Evolutionary conservation across 2,329 filamentous ascomycete genomes (phyloP), one percentile per base, ranked within the genome.

Genomic region (Diaporthe amygdali): DNA sequence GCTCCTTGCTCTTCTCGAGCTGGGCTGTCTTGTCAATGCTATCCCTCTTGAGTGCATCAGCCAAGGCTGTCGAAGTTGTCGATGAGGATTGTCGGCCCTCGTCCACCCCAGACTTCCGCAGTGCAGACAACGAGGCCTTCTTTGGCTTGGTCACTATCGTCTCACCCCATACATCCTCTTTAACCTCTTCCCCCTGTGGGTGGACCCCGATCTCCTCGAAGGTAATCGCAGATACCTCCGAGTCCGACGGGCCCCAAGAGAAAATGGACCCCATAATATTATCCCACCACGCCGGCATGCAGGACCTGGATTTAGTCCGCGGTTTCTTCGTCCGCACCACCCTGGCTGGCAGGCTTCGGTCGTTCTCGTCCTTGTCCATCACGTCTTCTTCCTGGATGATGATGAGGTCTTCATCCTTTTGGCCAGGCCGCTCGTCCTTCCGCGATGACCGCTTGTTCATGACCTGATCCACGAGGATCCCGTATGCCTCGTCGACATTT

Each of bases 401-500:
- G 20, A 32, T 27, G 7, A 41, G 39, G 3, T 49, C 54, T 10
- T 63, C 64, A 25, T 32, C 51, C 52, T 54, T 63, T 14, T 34
- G 15, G 30, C 51, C n/a, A 5, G 59, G 49, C 15, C 15, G 12
- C 39, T 49, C 59, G n/a, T 49, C 68, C 14, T 25, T 17, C 22
- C 32, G 25, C 25, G 22, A 20, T 10, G 34, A 51, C 44, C 69
- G 69, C 52, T 47, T 68, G 20, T 27, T 67, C 69, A 71, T 63
- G 27, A 63, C 64, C 47, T 54, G 64, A 54, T 71, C 64, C 15
- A 64, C 69, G 27, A 71, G 30, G 22, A 68, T 54, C 27, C 54
- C 64, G 20, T 64, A 71, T 2, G 69, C 69, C 64, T 71, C 69
- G 37, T 71, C 69, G 54, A 71, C 54, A 47, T 68, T 71, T 27